phyloP scores from a whole-genome alignment of 768 basidiomycete species.

The Harrya chromipes region DNA sequence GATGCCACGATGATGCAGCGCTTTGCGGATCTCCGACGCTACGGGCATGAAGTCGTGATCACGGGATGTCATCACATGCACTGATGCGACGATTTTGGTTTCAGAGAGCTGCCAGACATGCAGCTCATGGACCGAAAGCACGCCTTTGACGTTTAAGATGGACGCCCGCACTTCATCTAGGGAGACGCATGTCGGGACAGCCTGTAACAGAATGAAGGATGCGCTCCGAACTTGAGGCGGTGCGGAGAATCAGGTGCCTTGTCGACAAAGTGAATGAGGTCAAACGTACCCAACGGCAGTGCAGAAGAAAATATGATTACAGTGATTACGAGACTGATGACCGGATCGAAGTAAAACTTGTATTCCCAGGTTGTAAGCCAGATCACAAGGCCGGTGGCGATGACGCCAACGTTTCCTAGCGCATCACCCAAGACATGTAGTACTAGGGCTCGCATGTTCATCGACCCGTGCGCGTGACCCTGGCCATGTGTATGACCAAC shows the following conservation, averaged over 20 bases:
- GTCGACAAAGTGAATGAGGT: background rate
- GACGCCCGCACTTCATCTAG: conserved; percentile 84
- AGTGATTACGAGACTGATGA: conserved; percentile 92
- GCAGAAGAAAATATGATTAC: conserved; percentile 96
- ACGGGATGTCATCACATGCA: conserved; percentile 85
- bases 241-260: conserved; percentile 10
- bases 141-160: conserved; percentile 81
- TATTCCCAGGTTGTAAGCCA: conserved; percentile 83
- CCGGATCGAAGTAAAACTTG: conserved; percentile 91
- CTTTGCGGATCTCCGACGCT: conserved; percentile 77
- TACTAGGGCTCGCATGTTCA: conserved; percentile 98
- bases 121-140: conserved; percentile 81
- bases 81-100: conserved; percentile 90
- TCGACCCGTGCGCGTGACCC: conserved; percentile 59
- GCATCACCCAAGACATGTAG: conserved; percentile 97
- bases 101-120: conserved; percentile 99
- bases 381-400: conserved; percentile 91
- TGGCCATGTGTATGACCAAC: conserved; percentile 18
- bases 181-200: conserved; percentile 85
- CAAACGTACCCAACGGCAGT: conserved; percentile 71
- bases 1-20: conserved; percentile 87
- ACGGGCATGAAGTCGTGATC: conserved; percentile 90
- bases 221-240: conserved; percentile 68
- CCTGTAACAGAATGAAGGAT: conserved; percentile 93
- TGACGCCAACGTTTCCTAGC: conserved; percentile 96